Evolutionary conservation across 345 rosid species (phyloP).

Genomic region (Syzygium grande): DNA sequence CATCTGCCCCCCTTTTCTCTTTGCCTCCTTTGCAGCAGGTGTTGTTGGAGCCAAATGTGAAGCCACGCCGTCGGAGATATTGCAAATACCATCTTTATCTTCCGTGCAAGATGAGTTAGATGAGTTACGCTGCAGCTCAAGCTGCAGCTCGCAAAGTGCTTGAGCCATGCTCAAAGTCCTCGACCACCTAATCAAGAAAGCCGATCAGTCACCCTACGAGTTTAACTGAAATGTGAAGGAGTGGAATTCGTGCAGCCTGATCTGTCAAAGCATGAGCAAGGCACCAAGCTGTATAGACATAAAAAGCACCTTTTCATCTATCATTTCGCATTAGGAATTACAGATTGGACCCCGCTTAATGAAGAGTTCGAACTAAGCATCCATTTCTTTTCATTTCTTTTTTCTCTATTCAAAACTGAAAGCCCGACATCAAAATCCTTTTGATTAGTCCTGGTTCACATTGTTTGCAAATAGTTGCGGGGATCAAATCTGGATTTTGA

Average conservation of each 20-base stretch:
- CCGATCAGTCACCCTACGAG: not conserved
- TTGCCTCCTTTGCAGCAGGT: conserved; percentile 17
- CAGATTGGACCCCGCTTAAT: not conserved
- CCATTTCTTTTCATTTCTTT: rapidly evolving
- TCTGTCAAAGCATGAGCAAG: not conserved
- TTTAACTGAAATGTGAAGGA: not conserved
- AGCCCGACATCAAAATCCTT: not conserved
- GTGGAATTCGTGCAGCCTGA: not conserved
- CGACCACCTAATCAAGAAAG: conserved; percentile 24
- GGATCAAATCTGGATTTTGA: not conserved
- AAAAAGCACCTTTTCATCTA: not conserved
- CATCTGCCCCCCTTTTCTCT: conserved; percentile 5
- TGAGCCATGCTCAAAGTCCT: conserved; percentile 48
- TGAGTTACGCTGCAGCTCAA: conserved; percentile 18
- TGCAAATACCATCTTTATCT: not conserved
- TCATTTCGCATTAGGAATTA: not conserved
- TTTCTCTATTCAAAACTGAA: not conserved
- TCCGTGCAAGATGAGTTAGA: conserved; percentile 2
- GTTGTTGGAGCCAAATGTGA: conserved; percentile 15
- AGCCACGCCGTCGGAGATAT: not conserved
- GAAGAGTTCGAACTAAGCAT: not conserved
- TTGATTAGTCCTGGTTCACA: not conserved
- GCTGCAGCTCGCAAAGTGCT: conserved; percentile 40
- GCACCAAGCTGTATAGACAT: not conserved
- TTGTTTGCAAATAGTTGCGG: rapidly evolving